Evolutionary conservation across 495 filamentous ascomycete species (phyloP), one percentile per base, ranked within the genome.

Genomic region (Podospora conica): DNA sequence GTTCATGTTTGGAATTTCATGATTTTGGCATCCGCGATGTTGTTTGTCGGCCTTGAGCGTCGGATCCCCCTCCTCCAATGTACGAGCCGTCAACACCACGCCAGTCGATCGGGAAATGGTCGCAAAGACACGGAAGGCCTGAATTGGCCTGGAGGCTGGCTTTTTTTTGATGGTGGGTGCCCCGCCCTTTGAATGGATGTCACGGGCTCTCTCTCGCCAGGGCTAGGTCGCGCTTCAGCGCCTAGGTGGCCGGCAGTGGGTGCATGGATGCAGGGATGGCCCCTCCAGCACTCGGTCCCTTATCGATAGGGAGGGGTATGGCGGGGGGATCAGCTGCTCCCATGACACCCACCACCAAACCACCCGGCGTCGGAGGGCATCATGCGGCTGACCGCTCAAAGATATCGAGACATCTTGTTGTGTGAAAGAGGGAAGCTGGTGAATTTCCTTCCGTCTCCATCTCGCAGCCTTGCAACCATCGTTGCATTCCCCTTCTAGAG

Each of bases 271-370:
- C 61, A 63, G n/a, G 61, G 61, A 55, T 63, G 9, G 53, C 61
- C 61, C 61, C 61, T 48, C 61, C 22, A 23, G 60, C 40, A 27
- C 24, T n/a, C 18, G 24, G 10, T 53, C 20, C 61, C 12, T 61
- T 63, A 63, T 63, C 61, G 61, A 63, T 63, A 63, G 55, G 9
- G 40, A 8, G 23, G 53, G 48, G 25, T 2, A 63, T 29, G n/a
- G 61, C 25, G 61, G 53, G 61, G 60, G 24, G n/a, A 63, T 56
- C 40, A 27, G 25, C 53, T 63, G 61, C 20, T 63, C 48, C 61
- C 53, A 55, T 55, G 48, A 55, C 61, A 63, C 58, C 33, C 23
- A 25, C 64, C 64, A 28, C 53, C 53, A 53, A 33, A 57, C 18
- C 20, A 11, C 21, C 31, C 59, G 28, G 25, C 29, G 7, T 20